Evolutionary conservation across 169 alveolate genomes (phyloP).

Genomic region (Condylostoma magnum): DNA sequence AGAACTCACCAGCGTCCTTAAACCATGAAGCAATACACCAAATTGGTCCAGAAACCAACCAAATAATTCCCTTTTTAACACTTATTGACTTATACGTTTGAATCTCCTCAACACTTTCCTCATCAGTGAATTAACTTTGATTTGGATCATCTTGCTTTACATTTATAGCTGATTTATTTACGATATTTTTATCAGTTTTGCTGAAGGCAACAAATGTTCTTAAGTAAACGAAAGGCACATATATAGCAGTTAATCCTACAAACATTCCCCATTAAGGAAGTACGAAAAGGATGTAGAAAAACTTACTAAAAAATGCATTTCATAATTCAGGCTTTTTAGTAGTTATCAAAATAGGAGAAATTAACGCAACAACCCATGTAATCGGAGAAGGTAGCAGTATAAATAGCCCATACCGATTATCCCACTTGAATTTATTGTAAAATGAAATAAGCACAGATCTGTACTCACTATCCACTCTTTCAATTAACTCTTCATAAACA

Average conservation of each 20-base stretch:
- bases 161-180: too few species aligned
- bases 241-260: not conserved
- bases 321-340: not conserved
- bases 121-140: too few species aligned
- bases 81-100: not conserved
- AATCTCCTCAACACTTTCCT: constrained; percentile 1
- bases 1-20: constrained; percentile 1
- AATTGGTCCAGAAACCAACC: not conserved
- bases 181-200: not conserved
- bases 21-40: not conserved
- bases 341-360: not conserved
- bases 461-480: constrained; percentile 49
- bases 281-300: constrained; percentile 2
- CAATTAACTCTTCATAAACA: constrained; percentile 45
- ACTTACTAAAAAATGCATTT: not conserved
- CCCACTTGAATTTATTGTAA: constrained; percentile 53
- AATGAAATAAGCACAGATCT: constrained; percentile 43
- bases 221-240: not conserved
- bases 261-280: constrained; percentile 2
- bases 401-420: constrained; percentile 46
- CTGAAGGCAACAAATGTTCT: constrained; percentile 2
- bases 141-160: too few species aligned
- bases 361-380: not conserved
- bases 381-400: constrained; percentile 53
- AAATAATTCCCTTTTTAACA: not conserved